phyloP scores from a whole-genome alignment of 768 basidiomycete genomes.

The Lenzites betulinus region DNA sequence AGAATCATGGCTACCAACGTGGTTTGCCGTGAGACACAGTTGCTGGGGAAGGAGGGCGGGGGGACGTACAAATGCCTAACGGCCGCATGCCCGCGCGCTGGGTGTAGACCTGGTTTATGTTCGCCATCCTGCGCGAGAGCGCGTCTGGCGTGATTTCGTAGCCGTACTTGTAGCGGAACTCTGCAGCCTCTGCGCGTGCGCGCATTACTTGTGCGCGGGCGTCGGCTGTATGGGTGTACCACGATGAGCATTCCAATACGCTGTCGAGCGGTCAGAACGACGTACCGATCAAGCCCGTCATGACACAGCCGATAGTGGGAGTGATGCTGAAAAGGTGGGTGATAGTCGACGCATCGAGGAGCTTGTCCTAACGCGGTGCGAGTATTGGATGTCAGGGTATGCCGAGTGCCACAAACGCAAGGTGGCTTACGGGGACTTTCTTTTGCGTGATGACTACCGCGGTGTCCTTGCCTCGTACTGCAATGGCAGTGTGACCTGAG shows the following conservation, averaged over 20 bases:
- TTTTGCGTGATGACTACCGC: conserved; percentile 97
- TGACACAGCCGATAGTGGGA: conserved; percentile 94
- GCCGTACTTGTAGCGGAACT: conserved; percentile 95
- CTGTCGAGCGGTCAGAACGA: neutral
- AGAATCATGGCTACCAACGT: conserved; percentile 81
- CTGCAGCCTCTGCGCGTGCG: conserved; percentile 85
- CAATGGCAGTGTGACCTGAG: conserved; percentile 91
- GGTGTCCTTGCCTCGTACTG: conserved; percentile 93
- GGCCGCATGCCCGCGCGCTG: conserved; percentile 98
- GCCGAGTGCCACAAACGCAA: neutral
- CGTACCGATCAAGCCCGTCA: conserved; percentile 95
- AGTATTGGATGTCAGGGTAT: too few relatives aligned
- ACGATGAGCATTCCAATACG: neutral
- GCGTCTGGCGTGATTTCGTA: conserved; percentile 98
- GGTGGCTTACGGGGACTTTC: conserved; percentile 85
- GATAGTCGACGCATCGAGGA: conserved; percentile 90
- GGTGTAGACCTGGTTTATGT: conserved; percentile 99
- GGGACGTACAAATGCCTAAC: conserved; percentile 81
- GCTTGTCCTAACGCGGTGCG: conserved; percentile 73
- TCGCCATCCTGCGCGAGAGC: conserved; percentile 91
- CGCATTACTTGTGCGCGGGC: conserved; percentile 86
- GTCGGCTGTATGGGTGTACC: conserved; percentile 60
- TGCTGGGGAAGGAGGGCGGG: neutral
- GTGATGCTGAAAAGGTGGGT: conserved; percentile 97
- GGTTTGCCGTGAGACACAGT: neutral